These are phyloP conservation scores for Hypoxylon rubiginosum DNA, from an alignment of 2,329 filamentous ascomycete genomes.

Conservation along the genomic window DNA sequence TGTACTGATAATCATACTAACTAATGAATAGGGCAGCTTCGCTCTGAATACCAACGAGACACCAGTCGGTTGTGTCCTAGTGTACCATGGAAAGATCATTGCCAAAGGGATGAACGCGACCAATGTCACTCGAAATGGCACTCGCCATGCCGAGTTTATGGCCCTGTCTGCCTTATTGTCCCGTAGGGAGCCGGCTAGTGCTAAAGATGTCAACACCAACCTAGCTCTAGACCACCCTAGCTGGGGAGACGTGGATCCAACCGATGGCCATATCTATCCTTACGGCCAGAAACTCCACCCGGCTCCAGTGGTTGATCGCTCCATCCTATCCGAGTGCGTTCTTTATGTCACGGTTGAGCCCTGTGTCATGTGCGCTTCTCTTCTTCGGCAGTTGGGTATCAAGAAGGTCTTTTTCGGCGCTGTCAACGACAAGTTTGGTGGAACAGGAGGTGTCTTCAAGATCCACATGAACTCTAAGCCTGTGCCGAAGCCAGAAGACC, in stretches of 20 bases:
- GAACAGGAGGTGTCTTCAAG: constrained; percentile 92
- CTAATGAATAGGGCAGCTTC: constrained; percentile 76
- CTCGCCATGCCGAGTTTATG: constrained; percentile 95
- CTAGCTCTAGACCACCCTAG: constrained; percentile 56
- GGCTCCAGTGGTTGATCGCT: constrained; percentile 70
- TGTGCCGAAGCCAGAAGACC: constrained; percentile 45
- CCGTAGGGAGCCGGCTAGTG: constrained; percentile 52
- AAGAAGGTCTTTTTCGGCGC: constrained; percentile 94
- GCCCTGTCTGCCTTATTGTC: constrained; percentile 75
- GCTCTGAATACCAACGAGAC: constrained; percentile 91
- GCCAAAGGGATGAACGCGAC: constrained; percentile 97
- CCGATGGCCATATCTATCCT: constrained; percentile 69
- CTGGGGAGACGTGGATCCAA: constrained; percentile 67
- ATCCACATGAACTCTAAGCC: constrained; percentile 76
- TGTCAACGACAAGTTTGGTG: constrained; percentile 96
- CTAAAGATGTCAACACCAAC: constrained; percentile 41
- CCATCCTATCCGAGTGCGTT: constrained; percentile 77
- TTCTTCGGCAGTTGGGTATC: constrained; percentile 89
- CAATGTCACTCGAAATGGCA: constrained; percentile 90
- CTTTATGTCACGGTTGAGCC: constrained; percentile 98
- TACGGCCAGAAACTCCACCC: constrained; percentile 72
- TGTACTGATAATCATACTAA: constrained; percentile 40
- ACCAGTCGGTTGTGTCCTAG: constrained; percentile 95
- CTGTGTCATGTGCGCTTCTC: constrained; percentile 98
- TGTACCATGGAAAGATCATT: constrained; percentile 82